Evolutionary conservation across 1,284 basidiomycete species (phyloP), one percentile per base, ranked within the genome.

Genomic region (Ceratorhiza oryzae-sativae): DNA sequence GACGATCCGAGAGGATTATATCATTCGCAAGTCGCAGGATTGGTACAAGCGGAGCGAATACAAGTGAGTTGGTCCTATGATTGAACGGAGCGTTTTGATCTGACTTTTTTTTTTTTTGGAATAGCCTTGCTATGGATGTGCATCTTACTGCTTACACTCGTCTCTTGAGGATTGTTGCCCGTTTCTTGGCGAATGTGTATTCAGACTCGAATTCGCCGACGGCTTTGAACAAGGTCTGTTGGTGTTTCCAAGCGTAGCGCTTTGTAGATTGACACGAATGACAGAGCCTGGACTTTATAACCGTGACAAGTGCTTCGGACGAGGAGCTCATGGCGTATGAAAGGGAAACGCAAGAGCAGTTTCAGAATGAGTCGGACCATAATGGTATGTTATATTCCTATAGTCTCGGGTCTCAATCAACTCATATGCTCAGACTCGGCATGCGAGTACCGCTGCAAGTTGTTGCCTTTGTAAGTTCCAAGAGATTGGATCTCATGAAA

Each of bases 1-100:
- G 27, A 93, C 91, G 27, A 90, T 95, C 77, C 91, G 90, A 78
- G 93, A 94, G 77, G 91, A 94, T 77, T 92, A 86, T 88, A 89
- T 93, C 77, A 86, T 92, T 53, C 85, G 91, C 46, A 87, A 88
- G 76, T 90, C 89, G 20, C 84, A 84, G 30, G 86, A 91, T 53
- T 95, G 93, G 93, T 93, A 92, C 78, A 88, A 85, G 78, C 84
- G 83, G 71, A 91, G 89, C 9, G 80, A 82, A 76, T 86, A 87
- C 77, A 89, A 88, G 90, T 89, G 75, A 56, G 86, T 79, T 23
- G n/a, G n/a, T n/a, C n/a, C n/a, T n/a, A n/a, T n/a, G n/a, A n/a
- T n/a, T n/a, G n/a, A n/a, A n/a, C n/a, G n/a, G n/a, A n/a, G n/a
- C n/a, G n/a, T n/a, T n/a, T n/a, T n/a, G n/a, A n/a, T n/a, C n/a